phyloP scores from a whole-genome alignment of 2,329 filamentous ascomycete species.

The Purpureocillium takamizusanense region DNA sequence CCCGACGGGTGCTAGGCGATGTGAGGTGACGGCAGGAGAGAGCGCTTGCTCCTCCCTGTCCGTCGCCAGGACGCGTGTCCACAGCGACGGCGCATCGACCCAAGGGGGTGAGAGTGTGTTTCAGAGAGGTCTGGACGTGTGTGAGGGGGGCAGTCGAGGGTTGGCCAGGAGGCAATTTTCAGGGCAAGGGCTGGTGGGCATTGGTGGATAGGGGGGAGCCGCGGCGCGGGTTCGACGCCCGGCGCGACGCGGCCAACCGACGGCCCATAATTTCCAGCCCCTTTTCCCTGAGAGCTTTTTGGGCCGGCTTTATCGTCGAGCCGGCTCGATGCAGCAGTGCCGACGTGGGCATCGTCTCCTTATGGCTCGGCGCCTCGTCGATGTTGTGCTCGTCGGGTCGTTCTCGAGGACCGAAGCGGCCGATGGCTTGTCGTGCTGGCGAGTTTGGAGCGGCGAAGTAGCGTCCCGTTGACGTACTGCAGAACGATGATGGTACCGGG shows the following conservation, averaged over 20 bases:
- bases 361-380: background rate
- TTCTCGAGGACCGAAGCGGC: no score
- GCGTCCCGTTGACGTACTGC: no score
- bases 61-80: background rate
- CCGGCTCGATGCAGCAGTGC: conserved; percentile 3
- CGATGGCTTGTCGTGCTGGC: no score
- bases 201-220: conserved; percentile 7
- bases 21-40: no score
- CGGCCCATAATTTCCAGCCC: conserved; percentile 11
- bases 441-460: no score
- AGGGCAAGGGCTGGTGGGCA: conserved; percentile 7
- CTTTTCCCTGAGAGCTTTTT: background rate
- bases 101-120: conserved; percentile 7
- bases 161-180: conserved; percentile 14
- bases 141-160: conserved; percentile 9
- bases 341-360: background rate
- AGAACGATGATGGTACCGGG: no score
- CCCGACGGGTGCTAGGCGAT: no score
- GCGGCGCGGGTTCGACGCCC: background rate
- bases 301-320: background rate
- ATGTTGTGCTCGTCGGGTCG: no score
- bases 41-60: background rate
- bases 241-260: conserved; percentile 12
- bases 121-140: conserved; percentile 12
- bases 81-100: conserved; percentile 1